Evolutionary conservation across 768 basidiomycete species (phyloP).

Genomic region (Mycena kentingensis): DNA sequence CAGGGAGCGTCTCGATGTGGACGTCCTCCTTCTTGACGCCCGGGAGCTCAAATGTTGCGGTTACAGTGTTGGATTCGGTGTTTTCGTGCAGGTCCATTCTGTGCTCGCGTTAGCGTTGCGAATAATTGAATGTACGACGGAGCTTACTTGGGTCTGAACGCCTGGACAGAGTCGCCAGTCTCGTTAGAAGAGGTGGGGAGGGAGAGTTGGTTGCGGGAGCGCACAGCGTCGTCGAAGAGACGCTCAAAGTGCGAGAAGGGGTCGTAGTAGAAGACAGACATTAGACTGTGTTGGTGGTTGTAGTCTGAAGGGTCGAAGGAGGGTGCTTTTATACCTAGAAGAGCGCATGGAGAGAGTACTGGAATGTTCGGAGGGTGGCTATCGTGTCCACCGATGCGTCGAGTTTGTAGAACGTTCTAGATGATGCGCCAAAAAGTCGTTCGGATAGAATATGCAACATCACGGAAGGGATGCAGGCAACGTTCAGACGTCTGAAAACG

Average conservation of each 20-base stretch:
- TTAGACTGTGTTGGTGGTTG: not conserved
- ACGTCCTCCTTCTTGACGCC: slow-evolving; percentile 58
- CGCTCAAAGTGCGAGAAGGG: slow-evolving; percentile 48
- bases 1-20: slow-evolving; percentile 53
- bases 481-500: no score
- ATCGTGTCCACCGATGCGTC: no score
- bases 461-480: no score
- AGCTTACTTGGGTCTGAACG: slow-evolving; percentile 37
- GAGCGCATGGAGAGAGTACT: no score
- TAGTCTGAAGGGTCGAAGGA: not conserved
- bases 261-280: slow-evolving; percentile 43
- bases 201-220: slow-evolving; percentile 17
- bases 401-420: no score
- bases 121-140: not conserved
- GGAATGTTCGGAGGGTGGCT: no score
- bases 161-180: slow-evolving; percentile 19
- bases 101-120: not conserved
- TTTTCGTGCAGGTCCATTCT: slow-evolving; percentile 65
- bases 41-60: slow-evolving; percentile 62
- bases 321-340: not conserved
- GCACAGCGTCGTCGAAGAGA: slow-evolving; percentile 43
- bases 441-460: no score
- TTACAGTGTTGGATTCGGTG: slow-evolving; percentile 48
- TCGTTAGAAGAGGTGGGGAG: slow-evolving; percentile 10
- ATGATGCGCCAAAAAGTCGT: no score